Conservation (phyloP, 129 eudicot species). For the Flaveria sonorensis region DNA sequence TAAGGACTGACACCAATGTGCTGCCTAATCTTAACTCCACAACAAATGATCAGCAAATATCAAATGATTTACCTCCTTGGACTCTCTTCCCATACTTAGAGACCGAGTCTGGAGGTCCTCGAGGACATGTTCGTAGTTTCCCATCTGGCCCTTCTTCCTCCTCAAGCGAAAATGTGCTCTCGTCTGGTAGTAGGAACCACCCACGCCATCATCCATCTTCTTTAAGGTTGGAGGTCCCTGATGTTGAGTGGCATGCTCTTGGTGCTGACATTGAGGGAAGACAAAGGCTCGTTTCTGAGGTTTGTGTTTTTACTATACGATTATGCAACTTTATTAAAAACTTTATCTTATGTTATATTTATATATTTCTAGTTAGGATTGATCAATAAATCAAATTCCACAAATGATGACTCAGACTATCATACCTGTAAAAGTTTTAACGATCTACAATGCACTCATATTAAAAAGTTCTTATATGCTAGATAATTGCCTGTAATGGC, state of each 20-base stretch:
- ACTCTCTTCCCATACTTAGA: slow-evolving; percentile 55
- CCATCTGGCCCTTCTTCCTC: slow-evolving; percentile 48
- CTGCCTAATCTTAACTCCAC: slow-evolving; percentile 47
- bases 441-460: background rate
- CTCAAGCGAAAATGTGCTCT: slow-evolving; percentile 40
- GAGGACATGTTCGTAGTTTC: slow-evolving; percentile 41
- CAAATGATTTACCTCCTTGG: slow-evolving; percentile 54
- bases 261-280: slow-evolving; percentile 66
- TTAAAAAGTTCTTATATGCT: background rate
- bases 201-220: slow-evolving; percentile 41
- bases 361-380: too few relatives aligned
- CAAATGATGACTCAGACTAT: background rate
- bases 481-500: background rate
- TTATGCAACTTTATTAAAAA: background rate
- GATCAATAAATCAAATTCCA: background rate
- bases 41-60: slow-evolving; percentile 39
- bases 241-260: slow-evolving; percentile 61
- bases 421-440: background rate
- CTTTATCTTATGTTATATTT: background rate
- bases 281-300: slow-evolving; percentile 66
- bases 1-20: slow-evolving; percentile 34
- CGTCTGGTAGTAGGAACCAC: slow-evolving; percentile 37
- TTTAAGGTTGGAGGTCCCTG: slow-evolving; percentile 54
- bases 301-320: slow-evolving; percentile 18
- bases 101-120: slow-evolving; percentile 50